phyloP scores from a whole-genome alignment of 78 protist species.

The Isochrysis galbana region DNA sequence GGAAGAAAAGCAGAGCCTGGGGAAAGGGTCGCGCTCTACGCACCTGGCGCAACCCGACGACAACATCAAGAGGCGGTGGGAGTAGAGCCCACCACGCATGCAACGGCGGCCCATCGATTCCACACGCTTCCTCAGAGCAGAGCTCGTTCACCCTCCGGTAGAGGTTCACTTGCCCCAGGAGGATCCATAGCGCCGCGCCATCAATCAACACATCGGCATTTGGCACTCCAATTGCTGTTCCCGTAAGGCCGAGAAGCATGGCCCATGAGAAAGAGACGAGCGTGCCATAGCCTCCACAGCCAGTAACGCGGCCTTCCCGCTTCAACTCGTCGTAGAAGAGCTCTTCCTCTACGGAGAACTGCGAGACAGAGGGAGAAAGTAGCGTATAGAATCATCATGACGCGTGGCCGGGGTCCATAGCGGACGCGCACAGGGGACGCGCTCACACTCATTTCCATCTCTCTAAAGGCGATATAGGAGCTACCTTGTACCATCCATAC shows the following conservation, averaged over 20 bases:
- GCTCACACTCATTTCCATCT: no score
- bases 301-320: neutral
- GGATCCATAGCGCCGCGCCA: conserved; percentile 12
- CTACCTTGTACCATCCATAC: conserved; percentile 35
- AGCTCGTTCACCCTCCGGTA: conserved; percentile 16
- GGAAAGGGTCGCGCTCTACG: neutral
- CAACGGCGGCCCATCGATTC: neutral
- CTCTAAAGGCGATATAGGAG: no score
- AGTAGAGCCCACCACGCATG: conserved; percentile 39
- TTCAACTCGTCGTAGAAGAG: conserved; percentile 24
- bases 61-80: conserved; percentile 25
- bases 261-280: neutral
- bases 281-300: conserved; percentile 30
- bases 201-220: neutral
- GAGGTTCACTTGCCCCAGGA: conserved; percentile 4
- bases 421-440: no score
- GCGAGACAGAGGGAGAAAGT: no score
- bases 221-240: neutral
- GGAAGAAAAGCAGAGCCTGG: neutral
- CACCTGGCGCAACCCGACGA: conserved; percentile 23
- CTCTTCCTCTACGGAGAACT: conserved; percentile 39
- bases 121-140: neutral
- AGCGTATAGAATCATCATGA: no score
- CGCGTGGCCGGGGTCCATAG: no score
- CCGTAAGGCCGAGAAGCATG: neutral